Conservation (phyloP, 1,139 yeast genomes). For the Wickerhamomyces sp. region DNA sequence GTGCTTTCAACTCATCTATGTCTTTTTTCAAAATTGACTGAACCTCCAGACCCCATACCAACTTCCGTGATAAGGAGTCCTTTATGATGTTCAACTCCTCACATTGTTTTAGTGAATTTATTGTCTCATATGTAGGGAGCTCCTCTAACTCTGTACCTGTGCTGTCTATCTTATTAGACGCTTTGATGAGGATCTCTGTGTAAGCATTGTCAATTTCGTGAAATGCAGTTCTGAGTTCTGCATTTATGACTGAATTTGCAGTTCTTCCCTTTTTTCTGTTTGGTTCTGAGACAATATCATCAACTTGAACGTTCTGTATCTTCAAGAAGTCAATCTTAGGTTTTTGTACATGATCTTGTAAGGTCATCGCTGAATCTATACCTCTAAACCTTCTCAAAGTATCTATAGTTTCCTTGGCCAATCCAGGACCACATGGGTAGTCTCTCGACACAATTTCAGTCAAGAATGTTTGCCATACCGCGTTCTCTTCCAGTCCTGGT, state of each 20-base stretch:
- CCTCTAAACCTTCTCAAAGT: constrained; percentile 5
- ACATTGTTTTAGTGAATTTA: constrained; percentile 21
- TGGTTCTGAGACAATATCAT: constrained; percentile 20
- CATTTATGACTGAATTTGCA: constrained; percentile 21
- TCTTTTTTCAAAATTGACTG: constrained; percentile 41
- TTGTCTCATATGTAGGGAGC: constrained; percentile 15
- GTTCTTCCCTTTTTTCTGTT: constrained; percentile 21
- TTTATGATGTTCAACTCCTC: constrained; percentile 25
- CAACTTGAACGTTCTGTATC: constrained; percentile 18
- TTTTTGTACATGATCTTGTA: constrained; percentile 2
- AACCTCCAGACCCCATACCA: constrained; percentile 45
- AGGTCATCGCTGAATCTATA: background rate
- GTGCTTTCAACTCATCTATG: constrained; percentile 32
- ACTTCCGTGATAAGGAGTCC: constrained; percentile 32
- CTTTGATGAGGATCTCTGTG: constrained; percentile 8
- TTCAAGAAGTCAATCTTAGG: constrained; percentile 20
- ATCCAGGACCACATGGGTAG: background rate
- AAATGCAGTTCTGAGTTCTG: constrained; percentile 14
- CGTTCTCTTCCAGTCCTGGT: constrained; percentile 16
- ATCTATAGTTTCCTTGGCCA: constrained; percentile 1
- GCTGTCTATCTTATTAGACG: constrained; percentile 13
- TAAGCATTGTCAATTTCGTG: constrained; percentile 10
- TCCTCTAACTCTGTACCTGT: constrained; percentile 15
- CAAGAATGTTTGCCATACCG: constrained; percentile 14
- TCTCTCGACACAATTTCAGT: background rate